Percentiles rank a stretch among this genome's conserved stretches.
phyloP scores from a whole-genome alignment of 2,329 filamentous ascomycete genomes.

The Talaromyces islandicus region DNA sequence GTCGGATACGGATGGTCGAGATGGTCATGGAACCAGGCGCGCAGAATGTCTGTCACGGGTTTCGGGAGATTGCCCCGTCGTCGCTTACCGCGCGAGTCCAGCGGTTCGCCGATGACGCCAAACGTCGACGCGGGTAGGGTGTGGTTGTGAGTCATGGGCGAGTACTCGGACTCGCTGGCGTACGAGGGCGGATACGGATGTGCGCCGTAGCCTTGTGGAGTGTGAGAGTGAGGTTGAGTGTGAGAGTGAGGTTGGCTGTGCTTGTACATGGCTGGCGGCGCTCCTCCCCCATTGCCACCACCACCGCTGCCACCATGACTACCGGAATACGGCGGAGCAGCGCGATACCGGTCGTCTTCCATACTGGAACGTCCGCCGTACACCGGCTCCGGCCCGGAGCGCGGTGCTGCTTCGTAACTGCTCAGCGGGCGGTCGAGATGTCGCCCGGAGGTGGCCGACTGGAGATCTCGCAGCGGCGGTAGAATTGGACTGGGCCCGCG shows the following conservation, averaged over 20 bases:
- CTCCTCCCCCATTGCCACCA: slow-evolving; percentile 11
- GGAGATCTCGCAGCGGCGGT: slow-evolving; percentile 31
- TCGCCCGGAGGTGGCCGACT: slow-evolving; percentile 26
- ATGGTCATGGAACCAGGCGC: slow-evolving; percentile 73
- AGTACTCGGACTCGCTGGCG: slow-evolving; percentile 27
- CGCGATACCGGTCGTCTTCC: slow-evolving; percentile 19
- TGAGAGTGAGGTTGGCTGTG: slow-evolving; percentile 1
- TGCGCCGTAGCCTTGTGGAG: slow-evolving; percentile 14
- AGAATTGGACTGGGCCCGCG: slow-evolving; percentile 31
- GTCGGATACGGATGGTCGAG: slow-evolving; percentile 77
- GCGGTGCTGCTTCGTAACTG: slow-evolving; percentile 19
- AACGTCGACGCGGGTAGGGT: slow-evolving; percentile 23
- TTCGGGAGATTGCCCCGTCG: slow-evolving; percentile 85
- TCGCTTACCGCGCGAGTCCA: slow-evolving; percentile 42
- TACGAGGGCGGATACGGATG: slow-evolving; percentile 19
- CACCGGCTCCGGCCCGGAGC: neutral
- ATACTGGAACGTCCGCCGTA: slow-evolving; percentile 4
- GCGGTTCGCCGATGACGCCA: slow-evolving; percentile 30
- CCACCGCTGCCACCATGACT: slow-evolving; percentile 13
- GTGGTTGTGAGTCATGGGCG: slow-evolving; percentile 22
- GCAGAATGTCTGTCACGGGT: slow-evolving; percentile 74
- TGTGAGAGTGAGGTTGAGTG: slow-evolving; percentile 2
- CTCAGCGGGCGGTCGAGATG: slow-evolving; percentile 16
- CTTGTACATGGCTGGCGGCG: slow-evolving; percentile 9
- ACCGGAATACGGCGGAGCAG: slow-evolving; percentile 11